A percentile compares a stretch with the other conserved stretches of the same genome.
phyloP scores from a whole-genome alignment of 306 rosid genomes.

The Citrullus colocynthis region DNA sequence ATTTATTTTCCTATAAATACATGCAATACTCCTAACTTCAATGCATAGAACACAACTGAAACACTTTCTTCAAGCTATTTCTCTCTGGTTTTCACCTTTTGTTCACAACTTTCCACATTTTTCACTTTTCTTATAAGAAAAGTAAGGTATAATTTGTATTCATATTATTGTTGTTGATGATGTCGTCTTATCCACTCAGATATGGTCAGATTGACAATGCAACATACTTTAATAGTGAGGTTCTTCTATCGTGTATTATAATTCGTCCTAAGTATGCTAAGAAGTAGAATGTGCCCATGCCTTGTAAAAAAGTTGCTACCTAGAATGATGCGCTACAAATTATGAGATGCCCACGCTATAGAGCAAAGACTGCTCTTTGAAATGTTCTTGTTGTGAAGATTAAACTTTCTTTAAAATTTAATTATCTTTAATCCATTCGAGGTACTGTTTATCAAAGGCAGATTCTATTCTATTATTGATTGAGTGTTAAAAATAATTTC shows the following conservation, averaged over 20 bases:
- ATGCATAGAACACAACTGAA: too few relatives aligned
- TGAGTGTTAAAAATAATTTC: background rate
- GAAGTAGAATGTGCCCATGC: background rate
- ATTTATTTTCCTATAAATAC: too few relatives aligned
- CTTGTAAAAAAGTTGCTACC: background rate
- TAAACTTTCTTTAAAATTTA: background rate
- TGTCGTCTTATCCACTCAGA: too few relatives aligned
- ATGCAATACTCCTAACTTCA: too few relatives aligned
- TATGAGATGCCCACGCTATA: background rate
- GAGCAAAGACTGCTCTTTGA: background rate
- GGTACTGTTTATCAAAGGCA: background rate
- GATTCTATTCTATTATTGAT: background rate
- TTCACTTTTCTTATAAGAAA: background rate
- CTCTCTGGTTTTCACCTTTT: too few relatives aligned
- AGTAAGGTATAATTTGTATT: background rate
- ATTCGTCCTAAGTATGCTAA: background rate
- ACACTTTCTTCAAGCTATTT: too few relatives aligned
- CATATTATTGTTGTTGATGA: background rate
- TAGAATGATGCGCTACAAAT: background rate
- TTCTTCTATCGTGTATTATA: background rate
- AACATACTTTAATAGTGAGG: too few relatives aligned
- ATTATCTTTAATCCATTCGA: background rate
- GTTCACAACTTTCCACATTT: too few relatives aligned
- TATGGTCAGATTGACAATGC: too few relatives aligned
- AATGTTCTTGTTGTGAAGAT: background rate